Conservation (phyloP, 106 monocot genomes). For the Dendrobium officinale region DNA sequence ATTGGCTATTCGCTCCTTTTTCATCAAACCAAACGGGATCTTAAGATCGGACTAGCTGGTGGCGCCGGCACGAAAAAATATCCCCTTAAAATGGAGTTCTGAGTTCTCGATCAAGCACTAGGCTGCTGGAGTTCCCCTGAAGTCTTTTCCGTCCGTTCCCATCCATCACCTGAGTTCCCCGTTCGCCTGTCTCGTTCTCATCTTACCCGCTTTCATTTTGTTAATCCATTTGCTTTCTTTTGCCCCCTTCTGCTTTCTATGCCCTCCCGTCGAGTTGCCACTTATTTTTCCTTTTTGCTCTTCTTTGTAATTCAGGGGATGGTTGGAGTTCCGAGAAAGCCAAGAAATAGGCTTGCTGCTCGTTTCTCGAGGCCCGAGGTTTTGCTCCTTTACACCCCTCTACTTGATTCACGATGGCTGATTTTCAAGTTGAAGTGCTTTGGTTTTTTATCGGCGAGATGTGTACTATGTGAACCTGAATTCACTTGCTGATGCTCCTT, state of each 20-base stretch:
- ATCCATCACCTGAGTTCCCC: not conserved
- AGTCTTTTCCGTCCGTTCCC: not conserved
- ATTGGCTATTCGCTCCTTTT: too few species aligned
- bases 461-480: too few species aligned
- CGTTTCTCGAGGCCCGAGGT: constrained; percentile 3
- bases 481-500: too few species aligned
- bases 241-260: not conserved
- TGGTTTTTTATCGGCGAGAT: not conserved
- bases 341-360: not conserved
- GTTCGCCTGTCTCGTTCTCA: not conserved
- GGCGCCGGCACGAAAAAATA: too few species aligned
- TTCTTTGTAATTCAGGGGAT: not conserved
- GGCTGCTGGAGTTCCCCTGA: not conserved
- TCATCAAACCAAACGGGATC: too few species aligned
- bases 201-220: not conserved
- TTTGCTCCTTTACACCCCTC: not conserved
- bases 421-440: not conserved
- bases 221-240: not conserved
- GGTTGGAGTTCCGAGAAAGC: not conserved
- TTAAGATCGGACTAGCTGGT: too few species aligned
- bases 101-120: too few species aligned
- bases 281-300: not conserved
- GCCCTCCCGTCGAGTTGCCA: not conserved
- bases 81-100: too few species aligned
- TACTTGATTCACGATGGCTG: not conserved